phyloP scores from a whole-genome alignment of 1,284 basidiomycete genomes.

The Apiotrichum siamense region DNA sequence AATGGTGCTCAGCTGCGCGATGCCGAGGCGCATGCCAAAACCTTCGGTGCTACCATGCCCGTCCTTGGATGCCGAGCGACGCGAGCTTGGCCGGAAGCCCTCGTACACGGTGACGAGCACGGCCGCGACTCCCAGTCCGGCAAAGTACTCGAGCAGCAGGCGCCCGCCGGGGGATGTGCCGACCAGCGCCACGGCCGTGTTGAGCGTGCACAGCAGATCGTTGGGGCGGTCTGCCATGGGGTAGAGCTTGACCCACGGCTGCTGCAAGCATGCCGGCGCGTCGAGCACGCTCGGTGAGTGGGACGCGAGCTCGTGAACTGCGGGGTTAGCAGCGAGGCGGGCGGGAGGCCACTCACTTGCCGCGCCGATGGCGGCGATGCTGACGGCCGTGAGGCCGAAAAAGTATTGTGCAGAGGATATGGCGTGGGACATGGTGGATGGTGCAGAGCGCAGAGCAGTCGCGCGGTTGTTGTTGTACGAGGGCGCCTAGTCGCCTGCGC shows the following conservation, averaged over 20 bases:
- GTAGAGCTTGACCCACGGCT: constrained; percentile 4
- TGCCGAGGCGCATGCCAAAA: constrained; percentile 13
- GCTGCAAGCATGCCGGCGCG: constrained; percentile 6
- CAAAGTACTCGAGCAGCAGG: constrained; percentile 2
- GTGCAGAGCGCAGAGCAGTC: too few relatives aligned
- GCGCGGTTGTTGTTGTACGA: too few relatives aligned
- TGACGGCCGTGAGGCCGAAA: too few relatives aligned
- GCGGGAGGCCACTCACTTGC: not conserved
- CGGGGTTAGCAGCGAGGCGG: not conserved
- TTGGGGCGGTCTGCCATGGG: not conserved
- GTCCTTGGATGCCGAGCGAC: constrained; percentile 2
- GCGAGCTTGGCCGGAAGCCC: constrained; percentile 11
- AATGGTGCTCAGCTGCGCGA: constrained; percentile 9
- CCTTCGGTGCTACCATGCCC: constrained; percentile 6
- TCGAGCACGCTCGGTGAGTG: not conserved
- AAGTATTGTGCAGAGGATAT: too few relatives aligned
- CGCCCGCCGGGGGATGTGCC: not conserved
- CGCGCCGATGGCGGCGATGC: not conserved
- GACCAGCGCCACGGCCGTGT: constrained; percentile 4
- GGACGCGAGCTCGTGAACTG: not conserved
- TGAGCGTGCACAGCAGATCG: constrained; percentile 9
- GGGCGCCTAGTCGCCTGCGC: too few relatives aligned
- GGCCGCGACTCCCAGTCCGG: constrained; percentile 1
- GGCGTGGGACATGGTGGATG: too few relatives aligned
- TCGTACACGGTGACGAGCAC: constrained; percentile 12